A percentile compares a stretch with the other conserved stretches of the same genome.
Conservation (phyloP, 495 filamentous ascomycete genomes). For the Neurospora sp. region DNA sequence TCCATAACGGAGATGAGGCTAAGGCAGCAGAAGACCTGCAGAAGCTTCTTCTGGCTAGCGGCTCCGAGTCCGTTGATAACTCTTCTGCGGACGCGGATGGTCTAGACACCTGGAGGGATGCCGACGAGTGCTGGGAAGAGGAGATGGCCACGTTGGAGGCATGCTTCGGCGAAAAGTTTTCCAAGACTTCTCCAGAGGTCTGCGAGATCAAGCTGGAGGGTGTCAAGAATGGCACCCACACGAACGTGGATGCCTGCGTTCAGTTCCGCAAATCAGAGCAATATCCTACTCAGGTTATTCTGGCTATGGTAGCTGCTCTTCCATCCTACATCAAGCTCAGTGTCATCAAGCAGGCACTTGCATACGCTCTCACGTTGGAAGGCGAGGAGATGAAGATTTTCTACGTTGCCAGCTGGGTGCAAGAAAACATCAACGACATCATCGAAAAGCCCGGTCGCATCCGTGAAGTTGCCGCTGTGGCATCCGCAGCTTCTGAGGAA, state of each 20-base stretch:
- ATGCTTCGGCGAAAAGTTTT: conserved; percentile 64
- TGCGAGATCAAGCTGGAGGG: conserved; percentile 51
- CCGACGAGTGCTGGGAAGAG: conserved; percentile 65
- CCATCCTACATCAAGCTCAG: conserved; percentile 90
- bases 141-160: conserved; percentile 71
- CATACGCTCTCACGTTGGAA: conserved; percentile 54
- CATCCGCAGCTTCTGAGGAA: conserved; percentile 46
- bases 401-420: conserved; percentile 81
- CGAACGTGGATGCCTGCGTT: conserved; percentile 32
- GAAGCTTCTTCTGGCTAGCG: conserved; percentile 48
- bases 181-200: conserved; percentile 42
- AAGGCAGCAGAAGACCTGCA: conserved; percentile 72
- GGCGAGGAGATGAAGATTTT: conserved; percentile 83
- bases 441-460: conserved; percentile 74
- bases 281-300: conserved; percentile 72
- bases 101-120: conserved; percentile 29
- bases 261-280: conserved; percentile 43
- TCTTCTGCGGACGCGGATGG: conserved; percentile 14
- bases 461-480: conserved; percentile 65
- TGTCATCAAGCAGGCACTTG: conserved; percentile 66
- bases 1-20: conserved; percentile 59
- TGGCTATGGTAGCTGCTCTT: conserved; percentile 57
- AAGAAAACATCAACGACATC: conserved; percentile 63
- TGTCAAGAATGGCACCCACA: conserved; percentile 32
- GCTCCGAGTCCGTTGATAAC: conserved; percentile 3